A percentile compares a stretch with the other conserved stretches of the same genome.
phyloP scores from a whole-genome alignment of 2,329 filamentous ascomycete species.

The Rhexocercosporidium sp. region DNA sequence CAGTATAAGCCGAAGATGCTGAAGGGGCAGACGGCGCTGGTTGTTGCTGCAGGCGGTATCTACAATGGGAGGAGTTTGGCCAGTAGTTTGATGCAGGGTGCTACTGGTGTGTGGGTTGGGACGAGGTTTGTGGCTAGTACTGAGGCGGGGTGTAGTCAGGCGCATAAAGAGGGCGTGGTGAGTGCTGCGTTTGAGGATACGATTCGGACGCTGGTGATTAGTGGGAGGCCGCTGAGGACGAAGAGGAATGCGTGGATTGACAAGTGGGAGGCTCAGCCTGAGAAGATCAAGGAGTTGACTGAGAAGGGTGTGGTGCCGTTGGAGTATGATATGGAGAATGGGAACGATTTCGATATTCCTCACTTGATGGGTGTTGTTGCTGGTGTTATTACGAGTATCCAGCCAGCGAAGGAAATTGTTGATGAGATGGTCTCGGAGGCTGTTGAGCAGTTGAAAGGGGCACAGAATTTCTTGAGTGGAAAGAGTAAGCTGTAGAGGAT shows the following conservation, averaged over 20 bases:
- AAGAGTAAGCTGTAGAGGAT: slow-evolving; percentile 44
- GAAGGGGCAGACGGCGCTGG: slow-evolving; percentile 72
- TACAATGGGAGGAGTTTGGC: slow-evolving; percentile 83
- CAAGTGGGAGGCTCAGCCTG: slow-evolving; percentile 78
- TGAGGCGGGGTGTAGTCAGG: slow-evolving; percentile 80
- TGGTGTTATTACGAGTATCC: slow-evolving; percentile 74
- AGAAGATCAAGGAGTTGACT: slow-evolving; percentile 77
- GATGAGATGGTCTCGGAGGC: slow-evolving; percentile 86
- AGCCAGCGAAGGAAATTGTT: slow-evolving; percentile 86
- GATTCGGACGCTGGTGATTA: slow-evolving; percentile 79
- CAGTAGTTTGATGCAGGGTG: slow-evolving; percentile 84
- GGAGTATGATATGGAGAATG: slow-evolving; percentile 81
- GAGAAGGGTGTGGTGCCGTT: slow-evolving; percentile 80
- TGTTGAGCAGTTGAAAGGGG: slow-evolving; percentile 67
- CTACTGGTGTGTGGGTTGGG: slow-evolving; percentile 90
- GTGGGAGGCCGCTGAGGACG: slow-evolving; percentile 80
- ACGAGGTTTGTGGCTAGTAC: slow-evolving; percentile 85
- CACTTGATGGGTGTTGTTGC: slow-evolving; percentile 96
- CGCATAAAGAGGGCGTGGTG: slow-evolving; percentile 86
- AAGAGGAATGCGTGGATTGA: slow-evolving; percentile 83
- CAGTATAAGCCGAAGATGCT: slow-evolving; percentile 63
- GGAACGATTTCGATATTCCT: slow-evolving; percentile 81
- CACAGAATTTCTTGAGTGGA: slow-evolving; percentile 61
- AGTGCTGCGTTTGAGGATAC: slow-evolving; percentile 81
- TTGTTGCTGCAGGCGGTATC: slow-evolving; percentile 89